phyloP scores from a whole-genome alignment of 306 rosid species.

The Fragaria vesca region DNA sequence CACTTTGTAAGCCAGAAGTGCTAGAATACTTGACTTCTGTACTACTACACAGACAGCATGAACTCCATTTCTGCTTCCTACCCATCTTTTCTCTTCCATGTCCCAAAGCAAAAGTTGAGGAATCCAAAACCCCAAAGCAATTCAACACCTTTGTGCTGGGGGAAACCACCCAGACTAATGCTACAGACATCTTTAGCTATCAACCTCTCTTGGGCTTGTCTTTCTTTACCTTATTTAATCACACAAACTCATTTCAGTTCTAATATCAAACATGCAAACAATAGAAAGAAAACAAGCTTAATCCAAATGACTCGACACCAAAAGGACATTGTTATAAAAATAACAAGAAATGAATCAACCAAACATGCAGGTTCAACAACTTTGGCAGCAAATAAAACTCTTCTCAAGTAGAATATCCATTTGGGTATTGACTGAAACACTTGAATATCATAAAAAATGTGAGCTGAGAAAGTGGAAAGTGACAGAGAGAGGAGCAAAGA shows the following conservation, averaged over 20 bases:
- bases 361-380: constrained; percentile 6
- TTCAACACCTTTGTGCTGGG: constrained; percentile 47
- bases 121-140: constrained; percentile 41
- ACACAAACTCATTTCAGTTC: constrained; percentile 18
- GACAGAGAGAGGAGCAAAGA: neutral
- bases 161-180: constrained; percentile 45
- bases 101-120: constrained; percentile 37
- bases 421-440: constrained; percentile 3
- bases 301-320: constrained; percentile 17
- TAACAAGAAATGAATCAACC: neutral
- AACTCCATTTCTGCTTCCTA: constrained; percentile 38
- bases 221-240: constrained; percentile 9
- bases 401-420: neutral
- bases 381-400: constrained; percentile 4
- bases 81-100: constrained; percentile 36
- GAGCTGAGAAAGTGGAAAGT: neutral
- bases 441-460: constrained; percentile 9
- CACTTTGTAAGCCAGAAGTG: constrained; percentile 37
- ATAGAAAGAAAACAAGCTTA: neutral
- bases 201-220: constrained; percentile 5
- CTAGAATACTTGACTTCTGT: constrained; percentile 46
- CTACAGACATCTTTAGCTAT: constrained; percentile 49
- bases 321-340: neutral
- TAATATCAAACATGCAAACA: neutral
- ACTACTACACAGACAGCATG: constrained; percentile 30